A percentile compares a stretch with the other conserved stretches of the same genome.
phyloP scores from a whole-genome alignment of 2,329 filamentous ascomycete species.

The Colletotrichum destructivum region DNA sequence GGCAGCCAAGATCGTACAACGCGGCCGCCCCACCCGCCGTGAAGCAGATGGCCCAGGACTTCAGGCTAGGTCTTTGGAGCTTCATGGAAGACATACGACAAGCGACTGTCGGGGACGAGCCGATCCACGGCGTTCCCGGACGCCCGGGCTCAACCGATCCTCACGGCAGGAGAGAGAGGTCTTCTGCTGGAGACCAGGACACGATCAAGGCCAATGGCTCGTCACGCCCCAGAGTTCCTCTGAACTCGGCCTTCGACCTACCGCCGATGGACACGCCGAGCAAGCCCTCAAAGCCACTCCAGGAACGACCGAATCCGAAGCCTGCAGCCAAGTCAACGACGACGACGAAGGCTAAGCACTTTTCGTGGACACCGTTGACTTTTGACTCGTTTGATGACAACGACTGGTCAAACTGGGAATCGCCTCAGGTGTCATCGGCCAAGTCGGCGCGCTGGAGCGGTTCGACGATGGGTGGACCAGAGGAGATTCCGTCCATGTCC shows the following conservation, averaged over 20 bases:
- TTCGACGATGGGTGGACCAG: slow-evolving; percentile 64
- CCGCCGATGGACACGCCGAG: slow-evolving; percentile 51
- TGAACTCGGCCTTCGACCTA: slow-evolving; percentile 59
- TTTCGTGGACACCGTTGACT: slow-evolving; percentile 72
- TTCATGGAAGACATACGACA: slow-evolving; percentile 97
- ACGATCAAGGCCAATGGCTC: slow-evolving; percentile 62
- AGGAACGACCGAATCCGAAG: slow-evolving; percentile 49
- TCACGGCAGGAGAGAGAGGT: slow-evolving; percentile 30
- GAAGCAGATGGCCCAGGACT: slow-evolving; percentile 90
- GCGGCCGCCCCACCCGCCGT: slow-evolving; percentile 57
- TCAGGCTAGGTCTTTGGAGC: slow-evolving; percentile 91
- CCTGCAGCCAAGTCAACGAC: slow-evolving; percentile 54
- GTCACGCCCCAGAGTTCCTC: slow-evolving; percentile 55
- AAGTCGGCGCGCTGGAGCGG: slow-evolving; percentile 76
- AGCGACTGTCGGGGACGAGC: slow-evolving; percentile 96
- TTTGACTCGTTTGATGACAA: slow-evolving; percentile 72
- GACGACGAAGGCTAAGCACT: slow-evolving; percentile 64
- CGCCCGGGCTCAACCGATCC: slow-evolving; percentile 31
- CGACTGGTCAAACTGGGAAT: slow-evolving; percentile 78
- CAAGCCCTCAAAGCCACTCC: slow-evolving; percentile 48
- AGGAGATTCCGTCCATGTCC: slow-evolving; percentile 62
- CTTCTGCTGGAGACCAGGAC: slow-evolving; percentile 57
- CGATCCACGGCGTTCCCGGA: slow-evolving; percentile 69
- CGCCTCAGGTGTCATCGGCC: slow-evolving; percentile 61
- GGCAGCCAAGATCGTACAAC: slow-evolving; percentile 68